These are phyloP conservation scores for Arthrobotrys sinensis DNA, from an alignment of 2,329 filamentous ascomycete species.

Conservation along the genomic window DNA sequence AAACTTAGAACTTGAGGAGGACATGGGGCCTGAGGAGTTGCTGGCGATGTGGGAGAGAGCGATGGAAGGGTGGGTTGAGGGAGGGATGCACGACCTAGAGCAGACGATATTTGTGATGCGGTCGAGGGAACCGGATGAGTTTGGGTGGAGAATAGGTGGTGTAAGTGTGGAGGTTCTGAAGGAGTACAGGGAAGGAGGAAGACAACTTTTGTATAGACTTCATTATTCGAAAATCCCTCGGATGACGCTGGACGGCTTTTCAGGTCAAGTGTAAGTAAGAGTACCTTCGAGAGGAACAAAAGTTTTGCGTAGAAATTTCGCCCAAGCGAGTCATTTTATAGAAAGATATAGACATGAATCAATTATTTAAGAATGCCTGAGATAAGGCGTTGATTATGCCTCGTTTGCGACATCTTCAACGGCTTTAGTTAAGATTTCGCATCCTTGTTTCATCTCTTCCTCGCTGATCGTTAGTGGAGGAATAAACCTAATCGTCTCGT, in stretches of 20 bases:
- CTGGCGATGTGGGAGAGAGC: constrained; percentile 5
- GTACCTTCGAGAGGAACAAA: background rate
- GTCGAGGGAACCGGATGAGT: constrained; percentile 14
- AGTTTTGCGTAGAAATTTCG: background rate
- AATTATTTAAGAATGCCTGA: background rate
- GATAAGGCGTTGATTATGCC: constrained; percentile 44
- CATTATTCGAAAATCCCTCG: constrained; percentile 19
- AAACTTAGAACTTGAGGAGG: constrained; percentile 4
- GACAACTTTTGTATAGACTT: constrained; percentile 12
- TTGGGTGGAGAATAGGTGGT: background rate
- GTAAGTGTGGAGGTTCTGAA: constrained; percentile 1
- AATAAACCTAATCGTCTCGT: constrained; percentile 68
- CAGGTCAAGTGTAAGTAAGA: background rate
- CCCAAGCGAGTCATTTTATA: constrained; percentile 4
- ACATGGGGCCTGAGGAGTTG: background rate
- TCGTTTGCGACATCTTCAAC: constrained; percentile 67
- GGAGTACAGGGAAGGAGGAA: constrained; percentile 2
- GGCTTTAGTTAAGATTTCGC: constrained; percentile 66
- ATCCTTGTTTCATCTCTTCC: constrained; percentile 67
- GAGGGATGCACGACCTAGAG: constrained; percentile 26
- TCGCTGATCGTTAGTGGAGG: constrained; percentile 67
- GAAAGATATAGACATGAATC: constrained; percentile 18
- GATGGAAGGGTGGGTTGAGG: constrained; percentile 21
- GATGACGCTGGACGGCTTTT: constrained; percentile 14
- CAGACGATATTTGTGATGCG: constrained; percentile 37